These are phyloP conservation scores for Ceratobasidium sp. DNA, from an alignment of 1,284 basidiomycete genomes.

Conservation along the genomic window DNA sequence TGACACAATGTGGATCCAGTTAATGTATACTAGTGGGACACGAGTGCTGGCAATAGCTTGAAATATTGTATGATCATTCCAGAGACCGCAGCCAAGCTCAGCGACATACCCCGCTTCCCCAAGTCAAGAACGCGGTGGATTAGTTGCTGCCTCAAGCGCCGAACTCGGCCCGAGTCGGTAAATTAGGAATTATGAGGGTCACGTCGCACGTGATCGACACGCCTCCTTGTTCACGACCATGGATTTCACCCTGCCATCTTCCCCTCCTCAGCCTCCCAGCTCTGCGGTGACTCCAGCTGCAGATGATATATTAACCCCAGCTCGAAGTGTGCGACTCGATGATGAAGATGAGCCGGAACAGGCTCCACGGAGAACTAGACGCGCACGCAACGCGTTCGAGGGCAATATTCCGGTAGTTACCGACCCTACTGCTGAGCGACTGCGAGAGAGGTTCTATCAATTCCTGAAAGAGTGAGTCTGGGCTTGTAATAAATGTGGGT, in stretches of 20 bases:
- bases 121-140: too few species aligned
- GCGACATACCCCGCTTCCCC: too few species aligned
- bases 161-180: neutral
- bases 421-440: slow-evolving; percentile 19
- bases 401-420: slow-evolving; percentile 32
- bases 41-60: too few species aligned
- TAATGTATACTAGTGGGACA: too few species aligned
- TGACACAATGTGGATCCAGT: too few species aligned
- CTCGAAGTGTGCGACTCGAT: neutral
- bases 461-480: slow-evolving; percentile 33
- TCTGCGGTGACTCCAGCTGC: slow-evolving; percentile 14
- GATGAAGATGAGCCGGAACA: slow-evolving; percentile 3
- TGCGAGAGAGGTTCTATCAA: slow-evolving; percentile 25
- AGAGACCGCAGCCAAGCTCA: too few species aligned
- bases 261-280: neutral
- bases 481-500: neutral
- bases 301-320: neutral
- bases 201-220: slow-evolving; percentile 18
- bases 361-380: slow-evolving; percentile 3
- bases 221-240: slow-evolving; percentile 32
- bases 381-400: slow-evolving; percentile 33
- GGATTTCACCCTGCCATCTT: slow-evolving; percentile 21
- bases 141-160: too few species aligned
- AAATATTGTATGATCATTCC: too few species aligned
- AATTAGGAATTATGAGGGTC: neutral